A percentile compares a stretch with the other conserved stretches of the same genome.
Conservation (phyloP, 2,329 filamentous ascomycete species). For the Aplosporella prunicola region DNA sequence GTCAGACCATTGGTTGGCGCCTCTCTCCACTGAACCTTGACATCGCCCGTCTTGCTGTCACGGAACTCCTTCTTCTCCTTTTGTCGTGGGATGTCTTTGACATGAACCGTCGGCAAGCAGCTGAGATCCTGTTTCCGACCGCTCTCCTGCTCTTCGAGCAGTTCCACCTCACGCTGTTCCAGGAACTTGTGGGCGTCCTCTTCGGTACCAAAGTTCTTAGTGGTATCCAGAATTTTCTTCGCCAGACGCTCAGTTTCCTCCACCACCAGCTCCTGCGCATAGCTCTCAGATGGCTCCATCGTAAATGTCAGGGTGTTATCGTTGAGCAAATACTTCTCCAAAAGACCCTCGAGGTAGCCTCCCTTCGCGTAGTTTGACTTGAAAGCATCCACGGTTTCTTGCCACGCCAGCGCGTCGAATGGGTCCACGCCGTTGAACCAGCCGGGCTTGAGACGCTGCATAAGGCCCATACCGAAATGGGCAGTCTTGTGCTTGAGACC, state of each 20-base stretch:
- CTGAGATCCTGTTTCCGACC: conserved; percentile 77
- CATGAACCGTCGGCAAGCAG: conserved; percentile 78
- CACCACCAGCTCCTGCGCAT: conserved; percentile 60
- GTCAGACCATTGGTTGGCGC: conserved; percentile 92
- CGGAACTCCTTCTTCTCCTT: conserved; percentile 64
- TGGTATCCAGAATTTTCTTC: conserved; percentile 61
- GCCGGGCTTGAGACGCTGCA: conserved; percentile 78
- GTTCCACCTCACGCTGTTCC: conserved; percentile 65
- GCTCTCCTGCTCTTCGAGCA: conserved; percentile 74
- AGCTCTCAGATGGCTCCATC: conserved; percentile 77
- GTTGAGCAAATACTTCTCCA: conserved; percentile 85
- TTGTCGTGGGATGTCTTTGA: conserved; percentile 75
- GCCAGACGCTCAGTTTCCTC: conserved; percentile 72
- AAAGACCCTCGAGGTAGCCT: conserved; percentile 70
- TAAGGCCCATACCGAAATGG: conserved; percentile 82
- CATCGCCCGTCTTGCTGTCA: conserved; percentile 47
- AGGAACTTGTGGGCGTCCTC: conserved; percentile 63
- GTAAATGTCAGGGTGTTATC: conserved; percentile 85
- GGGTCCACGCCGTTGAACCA: conserved; percentile 97
- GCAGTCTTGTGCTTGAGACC: conserved; percentile 92
- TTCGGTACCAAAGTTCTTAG: conserved; percentile 58
- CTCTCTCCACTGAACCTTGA: conserved; percentile 79
- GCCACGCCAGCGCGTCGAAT: conserved; percentile 85
- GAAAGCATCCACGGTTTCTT: conserved; percentile 76
- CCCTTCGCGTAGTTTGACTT: conserved; percentile 65